Evolutionary conservation across 306 rosid species (phyloP).

Genomic region (Cucurbita ficifolia): DNA sequence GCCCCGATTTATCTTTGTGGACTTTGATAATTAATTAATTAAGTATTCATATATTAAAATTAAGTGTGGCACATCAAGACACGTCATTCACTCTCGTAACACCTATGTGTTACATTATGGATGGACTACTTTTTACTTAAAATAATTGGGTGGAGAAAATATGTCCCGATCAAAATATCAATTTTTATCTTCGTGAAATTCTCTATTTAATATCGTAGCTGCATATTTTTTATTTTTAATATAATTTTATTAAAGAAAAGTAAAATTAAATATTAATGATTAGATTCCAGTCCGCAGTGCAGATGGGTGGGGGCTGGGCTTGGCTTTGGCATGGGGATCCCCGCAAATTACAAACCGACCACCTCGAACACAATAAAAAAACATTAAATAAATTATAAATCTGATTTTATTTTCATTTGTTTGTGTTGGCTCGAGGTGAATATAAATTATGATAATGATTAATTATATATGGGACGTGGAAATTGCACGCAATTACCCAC

Average conservation of each 20-base stretch:
- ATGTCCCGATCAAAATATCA: no score
- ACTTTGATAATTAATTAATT: background rate
- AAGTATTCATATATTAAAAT: background rate
- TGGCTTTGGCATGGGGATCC: background rate
- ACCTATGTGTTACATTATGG: background rate
- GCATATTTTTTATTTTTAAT: no score
- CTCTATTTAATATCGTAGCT: no score
- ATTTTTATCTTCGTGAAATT: no score
- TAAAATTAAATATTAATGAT: background rate
- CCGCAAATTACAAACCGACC: background rate
- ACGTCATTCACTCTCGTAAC: background rate
- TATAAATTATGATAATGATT: background rate
- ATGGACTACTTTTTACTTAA: background rate
- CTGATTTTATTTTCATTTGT: background rate
- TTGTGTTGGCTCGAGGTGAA: slow-evolving; percentile 1
- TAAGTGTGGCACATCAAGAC: background rate
- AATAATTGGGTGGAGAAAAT: no score
- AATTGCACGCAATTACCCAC: background rate
- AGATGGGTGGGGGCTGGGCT: background rate
- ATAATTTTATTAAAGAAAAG: no score
- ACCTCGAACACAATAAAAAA: background rate
- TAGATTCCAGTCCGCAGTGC: background rate
- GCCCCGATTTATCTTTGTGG: background rate
- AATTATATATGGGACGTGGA: background rate
- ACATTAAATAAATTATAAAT: background rate